These are phyloP conservation scores for Populus hybrid DNA, from an alignment of 441 rosid genomes.

Conservation along the genomic window DNA sequence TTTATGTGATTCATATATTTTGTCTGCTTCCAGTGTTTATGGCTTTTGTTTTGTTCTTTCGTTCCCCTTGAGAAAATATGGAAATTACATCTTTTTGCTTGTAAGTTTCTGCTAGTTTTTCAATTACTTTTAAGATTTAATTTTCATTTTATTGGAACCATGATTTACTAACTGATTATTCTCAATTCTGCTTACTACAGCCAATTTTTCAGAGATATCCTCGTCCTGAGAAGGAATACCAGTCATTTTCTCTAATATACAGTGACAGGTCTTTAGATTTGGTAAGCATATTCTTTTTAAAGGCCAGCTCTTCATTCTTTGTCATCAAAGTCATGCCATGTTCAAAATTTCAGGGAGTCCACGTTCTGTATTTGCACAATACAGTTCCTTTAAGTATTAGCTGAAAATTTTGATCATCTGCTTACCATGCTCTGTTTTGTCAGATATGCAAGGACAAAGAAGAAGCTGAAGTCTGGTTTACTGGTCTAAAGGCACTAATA, in stretches of 20 bases:
- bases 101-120: not conserved
- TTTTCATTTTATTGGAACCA: not conserved
- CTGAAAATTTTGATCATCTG: not conserved
- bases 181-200: constrained; percentile 41
- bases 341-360: not conserved
- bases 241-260: constrained; percentile 38
- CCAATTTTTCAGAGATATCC: constrained; percentile 97
- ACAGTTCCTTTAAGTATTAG: not conserved
- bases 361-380: not conserved
- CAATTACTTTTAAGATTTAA: not conserved
- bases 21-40: not conserved
- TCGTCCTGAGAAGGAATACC: constrained; percentile 37
- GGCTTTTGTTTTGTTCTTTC: constrained; percentile 1
- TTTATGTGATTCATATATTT: not conserved
- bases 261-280: constrained; percentile 32
- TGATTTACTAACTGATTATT: not conserved
- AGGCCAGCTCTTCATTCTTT: not conserved
- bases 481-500: constrained; percentile 90
- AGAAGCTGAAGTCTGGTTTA: constrained; percentile 41
- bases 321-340: not conserved
- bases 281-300: constrained; percentile 20
- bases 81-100: not conserved
- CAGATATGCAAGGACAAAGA: constrained; percentile 55
- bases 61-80: not conserved
- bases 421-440: not conserved